Evolutionary conservation across 441 rosid species (phyloP).

Genomic region (Mallotus repandus): DNA sequence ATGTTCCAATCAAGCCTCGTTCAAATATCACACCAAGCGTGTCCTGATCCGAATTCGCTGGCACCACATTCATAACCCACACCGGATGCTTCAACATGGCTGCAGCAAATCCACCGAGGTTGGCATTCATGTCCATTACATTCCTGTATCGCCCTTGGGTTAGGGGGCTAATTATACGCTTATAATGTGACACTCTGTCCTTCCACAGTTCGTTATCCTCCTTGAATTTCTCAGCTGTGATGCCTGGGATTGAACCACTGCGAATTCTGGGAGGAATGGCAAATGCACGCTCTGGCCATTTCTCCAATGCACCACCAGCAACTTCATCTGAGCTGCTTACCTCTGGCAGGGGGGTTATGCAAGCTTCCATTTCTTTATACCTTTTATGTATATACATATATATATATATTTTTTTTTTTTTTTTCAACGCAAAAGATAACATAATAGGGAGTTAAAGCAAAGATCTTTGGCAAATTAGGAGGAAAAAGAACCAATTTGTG

Average conservation of each 20-base stretch:
- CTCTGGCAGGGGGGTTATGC: conserved; percentile 80
- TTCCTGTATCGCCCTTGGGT: conserved; percentile 69
- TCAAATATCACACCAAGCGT: conserved; percentile 73
- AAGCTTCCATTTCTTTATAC: conserved; percentile 75
- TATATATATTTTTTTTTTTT: background rate
- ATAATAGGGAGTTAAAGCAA: background rate
- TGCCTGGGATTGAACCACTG: conserved; percentile 59
- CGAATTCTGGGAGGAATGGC: conserved; percentile 76
- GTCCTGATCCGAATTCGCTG: conserved; percentile 59
- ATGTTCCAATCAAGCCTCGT: conserved; percentile 76
- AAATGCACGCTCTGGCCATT: conserved; percentile 83
- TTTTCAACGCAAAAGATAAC: background rate
- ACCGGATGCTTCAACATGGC: conserved; percentile 64
- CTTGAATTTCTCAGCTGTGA: conserved; percentile 51
- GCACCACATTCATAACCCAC: conserved; percentile 94
- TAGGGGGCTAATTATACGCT: conserved; percentile 45
- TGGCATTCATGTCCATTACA: conserved; percentile 94
- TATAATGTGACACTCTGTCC: conserved; percentile 60
- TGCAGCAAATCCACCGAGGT: conserved; percentile 80
- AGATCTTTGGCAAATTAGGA: background rate
- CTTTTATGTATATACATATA: conserved; percentile 25
- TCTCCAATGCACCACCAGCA: conserved; percentile 79
- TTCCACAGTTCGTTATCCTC: conserved; percentile 76
- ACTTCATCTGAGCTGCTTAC: conserved; percentile 67
- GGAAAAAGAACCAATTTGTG: background rate